These are phyloP conservation scores for Cucurbita maxima DNA, from an alignment of 306 rosid species.

Conservation along the genomic window DNA sequence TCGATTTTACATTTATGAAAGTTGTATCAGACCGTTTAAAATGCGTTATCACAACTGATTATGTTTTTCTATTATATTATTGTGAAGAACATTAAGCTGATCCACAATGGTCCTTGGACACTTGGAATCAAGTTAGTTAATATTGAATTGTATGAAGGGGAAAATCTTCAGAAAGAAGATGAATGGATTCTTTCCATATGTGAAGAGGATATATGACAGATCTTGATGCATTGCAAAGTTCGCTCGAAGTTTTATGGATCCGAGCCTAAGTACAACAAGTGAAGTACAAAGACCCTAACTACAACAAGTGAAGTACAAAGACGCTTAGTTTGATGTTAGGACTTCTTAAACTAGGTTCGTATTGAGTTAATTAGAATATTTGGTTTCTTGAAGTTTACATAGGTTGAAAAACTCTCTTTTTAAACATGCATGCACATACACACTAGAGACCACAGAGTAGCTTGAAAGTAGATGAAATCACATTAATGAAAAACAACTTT, in stretches of 20 bases:
- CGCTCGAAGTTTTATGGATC: too few relatives aligned
- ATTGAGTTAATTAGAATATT: too few relatives aligned
- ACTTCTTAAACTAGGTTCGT: too few relatives aligned
- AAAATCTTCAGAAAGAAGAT: neutral
- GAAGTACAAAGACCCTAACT: too few relatives aligned
- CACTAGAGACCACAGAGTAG: neutral
- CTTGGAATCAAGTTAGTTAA: neutral
- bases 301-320: too few relatives aligned
- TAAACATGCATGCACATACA: neutral
- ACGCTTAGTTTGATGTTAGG: too few relatives aligned
- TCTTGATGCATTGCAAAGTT: neutral
- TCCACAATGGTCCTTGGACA: neutral
- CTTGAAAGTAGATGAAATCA: neutral
- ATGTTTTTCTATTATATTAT: neutral
- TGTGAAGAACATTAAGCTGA: slow-evolving; percentile 4
- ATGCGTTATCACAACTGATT: neutral
- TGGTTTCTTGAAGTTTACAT: too few relatives aligned
- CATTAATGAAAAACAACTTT: neutral
- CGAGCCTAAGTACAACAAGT: too few relatives aligned
- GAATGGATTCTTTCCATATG: neutral
- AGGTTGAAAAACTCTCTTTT: too few relatives aligned
- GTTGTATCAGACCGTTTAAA: slow-evolving; percentile 1
- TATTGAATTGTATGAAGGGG: neutral
- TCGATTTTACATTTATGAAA: slow-evolving; percentile 7
- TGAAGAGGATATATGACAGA: neutral